These are phyloP conservation scores for Cercospora sesami DNA, from an alignment of 2,329 filamentous ascomycete species.

Conservation along the genomic window DNA sequence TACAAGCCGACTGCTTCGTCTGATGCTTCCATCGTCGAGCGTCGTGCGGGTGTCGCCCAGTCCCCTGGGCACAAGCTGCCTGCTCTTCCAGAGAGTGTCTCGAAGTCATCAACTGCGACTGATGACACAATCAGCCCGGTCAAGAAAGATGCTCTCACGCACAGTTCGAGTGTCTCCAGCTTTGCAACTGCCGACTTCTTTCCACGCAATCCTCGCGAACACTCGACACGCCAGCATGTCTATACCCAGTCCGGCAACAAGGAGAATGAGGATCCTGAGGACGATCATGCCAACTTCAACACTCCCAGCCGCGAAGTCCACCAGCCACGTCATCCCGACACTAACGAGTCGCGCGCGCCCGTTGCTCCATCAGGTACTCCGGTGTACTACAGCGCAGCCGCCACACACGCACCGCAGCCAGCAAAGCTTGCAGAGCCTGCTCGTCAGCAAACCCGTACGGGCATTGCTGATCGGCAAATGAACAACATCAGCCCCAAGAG, in stretches of 20 bases:
- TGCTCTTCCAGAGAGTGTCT: slow-evolving; percentile 11
- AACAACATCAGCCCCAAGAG: slow-evolving; percentile 37
- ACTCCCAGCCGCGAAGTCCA: slow-evolving; percentile 4
- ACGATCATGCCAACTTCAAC: slow-evolving; percentile 7
- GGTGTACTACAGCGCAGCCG: slow-evolving; percentile 22
- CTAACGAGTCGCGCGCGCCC: slow-evolving; percentile 23
- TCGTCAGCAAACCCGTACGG: slow-evolving; percentile 3
- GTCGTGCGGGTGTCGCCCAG: slow-evolving; percentile 20
- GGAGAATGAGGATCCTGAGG: not conserved
- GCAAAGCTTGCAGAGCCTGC: slow-evolving; percentile 7
- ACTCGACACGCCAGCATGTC: slow-evolving; percentile 39
- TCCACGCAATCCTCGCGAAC: slow-evolving; percentile 41
- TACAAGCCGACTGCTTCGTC: slow-evolving; percentile 37
- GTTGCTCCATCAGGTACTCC: slow-evolving; percentile 35
- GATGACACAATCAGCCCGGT: slow-evolving; percentile 30
- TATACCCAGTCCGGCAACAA: slow-evolving; percentile 33
- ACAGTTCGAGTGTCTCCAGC: slow-evolving; percentile 41
- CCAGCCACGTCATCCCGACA: slow-evolving; percentile 9
- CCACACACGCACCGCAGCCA: slow-evolving; percentile 18
- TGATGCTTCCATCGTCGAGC: slow-evolving; percentile 7
- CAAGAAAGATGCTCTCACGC: slow-evolving; percentile 29
- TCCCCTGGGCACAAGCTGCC: slow-evolving; percentile 26
- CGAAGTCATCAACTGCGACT: slow-evolving; percentile 19
- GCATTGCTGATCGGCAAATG: slow-evolving; percentile 27
- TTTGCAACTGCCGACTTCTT: slow-evolving; percentile 44